phyloP scores from a whole-genome alignment of 148 eudicot species.

The Camellia sinensis region DNA sequence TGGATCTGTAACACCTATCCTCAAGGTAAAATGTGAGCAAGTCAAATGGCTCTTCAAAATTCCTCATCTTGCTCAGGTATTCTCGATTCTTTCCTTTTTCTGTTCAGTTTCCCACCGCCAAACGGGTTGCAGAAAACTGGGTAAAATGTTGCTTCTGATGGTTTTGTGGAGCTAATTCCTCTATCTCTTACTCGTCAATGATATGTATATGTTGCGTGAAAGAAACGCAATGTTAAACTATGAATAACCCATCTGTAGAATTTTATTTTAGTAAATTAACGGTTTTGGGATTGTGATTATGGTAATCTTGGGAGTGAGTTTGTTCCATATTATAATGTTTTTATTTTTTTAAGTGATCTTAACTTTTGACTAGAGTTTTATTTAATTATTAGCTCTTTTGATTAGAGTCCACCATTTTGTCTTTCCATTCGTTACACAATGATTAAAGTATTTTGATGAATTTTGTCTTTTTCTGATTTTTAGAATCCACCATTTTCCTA shows the following conservation, averaged over 20 bases:
- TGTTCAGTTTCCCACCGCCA: background rate
- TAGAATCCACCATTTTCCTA: no score
- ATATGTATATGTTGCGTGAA: no score
- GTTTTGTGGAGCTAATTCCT: background rate
- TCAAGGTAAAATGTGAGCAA: conserved; percentile 51
- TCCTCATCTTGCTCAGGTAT: conserved; percentile 51
- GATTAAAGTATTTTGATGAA: no score
- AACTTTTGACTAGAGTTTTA: background rate
- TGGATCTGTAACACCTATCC: conserved; percentile 68
- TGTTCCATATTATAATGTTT: background rate
- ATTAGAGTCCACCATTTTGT: no score
- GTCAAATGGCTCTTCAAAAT: conserved; percentile 46
- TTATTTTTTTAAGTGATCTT: no score
- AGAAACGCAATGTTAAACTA: no score
- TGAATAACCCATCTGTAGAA: background rate
- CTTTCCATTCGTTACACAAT: no score
- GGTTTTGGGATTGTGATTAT: background rate
- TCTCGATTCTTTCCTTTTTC: background rate
- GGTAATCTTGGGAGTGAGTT: background rate
- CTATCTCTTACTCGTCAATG: no score
- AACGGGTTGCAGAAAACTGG: background rate
- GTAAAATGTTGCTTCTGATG: background rate
- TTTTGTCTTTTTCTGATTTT: no score
- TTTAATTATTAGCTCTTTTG: background rate
- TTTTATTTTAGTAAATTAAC: background rate